These are phyloP conservation scores for Cetradonia linearis DNA, from an alignment of 495 filamentous ascomycete species.

Conservation along the genomic window DNA sequence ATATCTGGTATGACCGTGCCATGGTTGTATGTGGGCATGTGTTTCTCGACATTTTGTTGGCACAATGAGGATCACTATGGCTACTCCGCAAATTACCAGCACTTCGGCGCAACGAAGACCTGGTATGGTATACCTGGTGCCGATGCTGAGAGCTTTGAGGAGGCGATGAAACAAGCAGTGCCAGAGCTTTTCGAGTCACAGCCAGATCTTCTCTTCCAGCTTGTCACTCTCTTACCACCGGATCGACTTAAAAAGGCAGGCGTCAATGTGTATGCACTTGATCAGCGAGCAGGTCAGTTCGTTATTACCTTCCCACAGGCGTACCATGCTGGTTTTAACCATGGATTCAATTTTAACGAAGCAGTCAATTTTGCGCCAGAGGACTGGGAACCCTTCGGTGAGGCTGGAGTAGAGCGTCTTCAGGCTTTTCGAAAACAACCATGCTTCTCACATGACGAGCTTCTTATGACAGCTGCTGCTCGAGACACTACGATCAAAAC, in stretches of 20 bases:
- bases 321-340: conserved; percentile 90
- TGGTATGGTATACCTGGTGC: conserved; percentile 98
- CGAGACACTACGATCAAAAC: conserved; percentile 80
- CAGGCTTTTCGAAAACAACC: conserved; percentile 84
- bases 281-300: conserved; percentile 91
- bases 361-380: conserved; percentile 94
- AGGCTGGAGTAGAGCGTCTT: conserved; percentile 73
- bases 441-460: conserved; percentile 94
- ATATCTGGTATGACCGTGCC: conserved; percentile 99
- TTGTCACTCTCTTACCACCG: conserved; percentile 87
- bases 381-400: conserved; percentile 96
- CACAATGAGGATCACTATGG: conserved; percentile 98
- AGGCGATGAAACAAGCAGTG: conserved; percentile 88
- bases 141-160: conserved; percentile 88
- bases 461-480: conserved; percentile 78
- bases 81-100: conserved; percentile 97
- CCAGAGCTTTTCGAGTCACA: conserved; percentile 96
- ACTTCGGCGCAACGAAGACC: conserved; percentile 96
- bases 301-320: conserved; percentile 92
- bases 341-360: conserved; percentile 98
- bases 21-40: conserved; percentile 99
- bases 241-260: conserved; percentile 93
- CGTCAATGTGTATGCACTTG: conserved; percentile 82
- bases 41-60: conserved; percentile 99
- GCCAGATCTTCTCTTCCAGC: conserved; percentile 90